Conservation (phyloP, 164 flowering plant genomes). For the Macadamia integrifolia region DNA sequence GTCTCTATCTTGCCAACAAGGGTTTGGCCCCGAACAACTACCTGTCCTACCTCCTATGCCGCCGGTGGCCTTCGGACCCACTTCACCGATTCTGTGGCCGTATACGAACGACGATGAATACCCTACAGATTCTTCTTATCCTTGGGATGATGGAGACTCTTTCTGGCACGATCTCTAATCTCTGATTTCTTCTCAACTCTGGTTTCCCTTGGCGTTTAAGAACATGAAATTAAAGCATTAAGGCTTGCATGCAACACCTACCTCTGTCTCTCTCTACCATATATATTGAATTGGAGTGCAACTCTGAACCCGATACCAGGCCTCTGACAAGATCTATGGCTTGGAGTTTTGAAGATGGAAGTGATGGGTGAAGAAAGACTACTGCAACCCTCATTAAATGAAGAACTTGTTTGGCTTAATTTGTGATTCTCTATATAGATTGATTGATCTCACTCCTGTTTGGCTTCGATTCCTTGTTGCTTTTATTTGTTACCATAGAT, state of each 20-base stretch:
- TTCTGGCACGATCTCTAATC: conserved; percentile 43
- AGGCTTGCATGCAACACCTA: background rate
- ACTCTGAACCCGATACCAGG: background rate
- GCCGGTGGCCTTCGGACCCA: conserved; percentile 19
- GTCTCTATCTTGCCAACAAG: conserved; percentile 21
- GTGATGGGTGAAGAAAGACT: background rate
- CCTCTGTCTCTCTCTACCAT: background rate
- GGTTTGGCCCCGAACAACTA: conserved; percentile 6
- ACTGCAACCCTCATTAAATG: background rate
- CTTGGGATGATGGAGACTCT: conserved; percentile 66
- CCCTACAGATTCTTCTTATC: conserved; percentile 18
- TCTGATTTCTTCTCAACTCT: background rate
- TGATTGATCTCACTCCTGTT: too few species aligned
- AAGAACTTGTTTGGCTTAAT: background rate
- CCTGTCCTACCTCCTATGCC: conserved; percentile 8
- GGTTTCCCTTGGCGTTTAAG: background rate
- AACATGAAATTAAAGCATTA: too few species aligned
- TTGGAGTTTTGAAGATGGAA: conserved; percentile 3
- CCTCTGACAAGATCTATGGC: background rate
- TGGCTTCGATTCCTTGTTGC: too few species aligned
- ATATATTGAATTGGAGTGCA: background rate
- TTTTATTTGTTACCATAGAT: too few species aligned
- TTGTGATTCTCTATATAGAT: too few species aligned
- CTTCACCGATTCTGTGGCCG: conserved; percentile 45
- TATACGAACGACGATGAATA: conserved; percentile 30